Conservation (phyloP, 192 early-diverging fungal species). For the Chytriomyces confervae region DNA sequence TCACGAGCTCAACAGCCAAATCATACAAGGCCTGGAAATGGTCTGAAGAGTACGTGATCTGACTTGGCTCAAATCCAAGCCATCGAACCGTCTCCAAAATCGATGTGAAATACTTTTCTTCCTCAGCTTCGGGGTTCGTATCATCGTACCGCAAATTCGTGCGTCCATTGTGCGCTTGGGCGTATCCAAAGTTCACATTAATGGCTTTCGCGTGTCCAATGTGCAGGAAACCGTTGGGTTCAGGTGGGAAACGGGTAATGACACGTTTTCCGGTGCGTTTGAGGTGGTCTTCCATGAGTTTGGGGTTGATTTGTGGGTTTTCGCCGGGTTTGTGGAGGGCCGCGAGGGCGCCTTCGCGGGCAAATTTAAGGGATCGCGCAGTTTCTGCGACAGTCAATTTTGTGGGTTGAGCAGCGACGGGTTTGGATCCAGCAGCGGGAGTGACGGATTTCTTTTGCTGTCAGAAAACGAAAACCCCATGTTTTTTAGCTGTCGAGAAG, state of each 20-base stretch:
- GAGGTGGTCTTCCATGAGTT: slow-evolving; percentile 89
- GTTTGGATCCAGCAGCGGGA: slow-evolving; percentile 45
- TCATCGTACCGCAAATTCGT: slow-evolving; percentile 93
- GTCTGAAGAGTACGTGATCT: slow-evolving; percentile 96
- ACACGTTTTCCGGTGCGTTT: slow-evolving; percentile 89
- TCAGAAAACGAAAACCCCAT: background rate
- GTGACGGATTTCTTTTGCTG: slow-evolving; percentile 29
- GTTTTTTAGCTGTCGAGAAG: background rate
- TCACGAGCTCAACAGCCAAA: slow-evolving; percentile 89
- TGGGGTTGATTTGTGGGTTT: slow-evolving; percentile 93
- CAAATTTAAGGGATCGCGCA: slow-evolving; percentile 59
- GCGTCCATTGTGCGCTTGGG: slow-evolving; percentile 83
- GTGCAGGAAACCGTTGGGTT: slow-evolving; percentile 98
- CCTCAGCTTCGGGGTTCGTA: slow-evolving; percentile 92
- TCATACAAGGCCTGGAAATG: slow-evolving; percentile 97
- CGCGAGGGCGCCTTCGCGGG: slow-evolving; percentile 92
- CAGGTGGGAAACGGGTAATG: slow-evolving; percentile 98
- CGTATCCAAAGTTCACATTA: slow-evolving; percentile 99
- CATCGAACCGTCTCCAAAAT: slow-evolving; percentile 93
- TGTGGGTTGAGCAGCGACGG: slow-evolving; percentile 39
- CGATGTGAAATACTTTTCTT: slow-evolving; percentile 93
- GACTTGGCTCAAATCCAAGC: slow-evolving; percentile 93
- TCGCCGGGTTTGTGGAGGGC: slow-evolving; percentile 93
- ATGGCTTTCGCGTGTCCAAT: slow-evolving; percentile 99
- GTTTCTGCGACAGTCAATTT: slow-evolving; percentile 54